These are phyloP conservation scores for Boletus sp. DNA, from an alignment of 768 basidiomycete species.

Conservation along the genomic window DNA sequence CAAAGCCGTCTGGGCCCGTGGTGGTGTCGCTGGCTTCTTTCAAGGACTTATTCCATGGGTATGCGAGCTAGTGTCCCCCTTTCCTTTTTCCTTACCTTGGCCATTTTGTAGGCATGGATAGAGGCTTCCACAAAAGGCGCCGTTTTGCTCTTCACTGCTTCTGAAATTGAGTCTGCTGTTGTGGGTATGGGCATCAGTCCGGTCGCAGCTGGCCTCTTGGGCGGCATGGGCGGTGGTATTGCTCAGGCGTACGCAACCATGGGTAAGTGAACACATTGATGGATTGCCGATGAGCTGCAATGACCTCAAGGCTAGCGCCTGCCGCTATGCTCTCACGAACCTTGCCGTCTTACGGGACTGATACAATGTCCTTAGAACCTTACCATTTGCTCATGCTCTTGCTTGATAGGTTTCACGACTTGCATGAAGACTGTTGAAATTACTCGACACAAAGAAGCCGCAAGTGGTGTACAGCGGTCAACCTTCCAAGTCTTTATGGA, in stretches of 20 bases:
- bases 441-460: conserved; percentile 90
- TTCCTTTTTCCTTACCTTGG: background rate
- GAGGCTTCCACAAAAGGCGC: conserved; percentile 98
- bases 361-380: background rate
- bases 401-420: conserved; percentile 82
- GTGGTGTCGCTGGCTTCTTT: conserved; percentile 87
- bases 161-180: conserved; percentile 81
- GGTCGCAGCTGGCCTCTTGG: conserved; percentile 82
- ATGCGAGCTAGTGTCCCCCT: conserved; percentile 25
- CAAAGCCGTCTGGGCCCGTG: conserved; percentile 85
- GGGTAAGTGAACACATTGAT: conserved; percentile 58
- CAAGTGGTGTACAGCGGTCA: conserved; percentile 80
- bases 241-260: conserved; percentile 99
- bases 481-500: conserved; percentile 95
- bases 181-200: conserved; percentile 70
- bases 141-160: conserved; percentile 93
- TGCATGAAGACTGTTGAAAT: conserved; percentile 99
- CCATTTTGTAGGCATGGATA: conserved; percentile 82
- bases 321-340: conserved; percentile 14
- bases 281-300: conserved; percentile 5
- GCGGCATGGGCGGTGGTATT: conserved; percentile 97
- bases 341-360: conserved; percentile 15
- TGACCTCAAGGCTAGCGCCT: conserved; percentile 22
- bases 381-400: conserved; percentile 9
- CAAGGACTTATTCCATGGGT: conserved; percentile 99